Evolutionary conservation across 129 eudicot genomes (phyloP).

Genomic region (Cynara cardunculus): DNA sequence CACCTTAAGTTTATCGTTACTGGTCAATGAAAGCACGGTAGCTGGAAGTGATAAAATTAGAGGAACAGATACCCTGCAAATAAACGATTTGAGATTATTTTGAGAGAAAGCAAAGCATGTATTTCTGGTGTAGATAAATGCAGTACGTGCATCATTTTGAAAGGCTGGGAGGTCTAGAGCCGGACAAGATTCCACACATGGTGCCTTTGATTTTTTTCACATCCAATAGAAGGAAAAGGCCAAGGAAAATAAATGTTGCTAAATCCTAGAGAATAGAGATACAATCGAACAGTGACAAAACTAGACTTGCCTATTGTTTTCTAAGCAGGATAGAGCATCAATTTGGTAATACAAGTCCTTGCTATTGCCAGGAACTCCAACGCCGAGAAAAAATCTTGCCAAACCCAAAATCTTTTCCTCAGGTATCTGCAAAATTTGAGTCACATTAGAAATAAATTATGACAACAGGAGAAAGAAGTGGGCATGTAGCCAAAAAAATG

Average conservation of each 20-base stretch:
- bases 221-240: background rate
- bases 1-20: slow-evolving; percentile 74
- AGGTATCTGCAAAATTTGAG: slow-evolving; percentile 54
- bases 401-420: slow-evolving; percentile 83
- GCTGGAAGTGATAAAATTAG: slow-evolving; percentile 79
- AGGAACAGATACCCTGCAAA: slow-evolving; percentile 75
- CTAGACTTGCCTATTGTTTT: slow-evolving; percentile 66
- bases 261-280: background rate
- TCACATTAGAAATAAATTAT: slow-evolving; percentile 8
- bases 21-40: slow-evolving; percentile 72
- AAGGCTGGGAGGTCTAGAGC: background rate
- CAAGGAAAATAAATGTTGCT: background rate
- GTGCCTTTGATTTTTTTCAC: background rate
- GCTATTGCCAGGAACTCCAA: slow-evolving; percentile 80
- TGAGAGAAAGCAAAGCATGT: background rate
- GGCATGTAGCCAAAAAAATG: background rate
- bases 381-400: slow-evolving; percentile 85
- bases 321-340: slow-evolving; percentile 68
- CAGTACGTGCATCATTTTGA: background rate
- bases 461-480: background rate
- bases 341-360: slow-evolving; percentile 83
- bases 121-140: background rate
- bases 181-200: background rate
- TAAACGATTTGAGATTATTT: background rate
- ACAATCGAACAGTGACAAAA: background rate